These are phyloP conservation scores for Stenogyne calaminthoides DNA, from an alignment of 305 asterid species.

Conservation along the genomic window DNA sequence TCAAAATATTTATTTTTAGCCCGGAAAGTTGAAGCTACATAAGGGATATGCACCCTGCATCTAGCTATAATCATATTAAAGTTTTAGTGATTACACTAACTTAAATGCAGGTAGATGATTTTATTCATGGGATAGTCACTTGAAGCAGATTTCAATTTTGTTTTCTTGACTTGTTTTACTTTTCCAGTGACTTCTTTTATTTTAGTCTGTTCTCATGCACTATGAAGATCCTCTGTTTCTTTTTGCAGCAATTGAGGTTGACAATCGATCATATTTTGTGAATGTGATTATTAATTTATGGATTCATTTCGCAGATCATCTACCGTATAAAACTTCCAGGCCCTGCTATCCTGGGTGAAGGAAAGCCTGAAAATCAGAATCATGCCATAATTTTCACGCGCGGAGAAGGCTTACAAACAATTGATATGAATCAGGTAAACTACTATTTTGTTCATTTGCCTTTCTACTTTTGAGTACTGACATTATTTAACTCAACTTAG, in stretches of 20 bases:
- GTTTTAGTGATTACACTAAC: not conserved
- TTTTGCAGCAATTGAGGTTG: conserved; percentile 1
- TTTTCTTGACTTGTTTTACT: conserved; percentile 11
- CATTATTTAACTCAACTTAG: conserved; percentile 39
- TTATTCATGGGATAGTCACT: not conserved
- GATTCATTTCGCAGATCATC: conserved; percentile 55
- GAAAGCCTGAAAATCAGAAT: conserved; percentile 98
- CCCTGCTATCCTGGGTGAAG: conserved; percentile 94
- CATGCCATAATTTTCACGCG: conserved; percentile 98
- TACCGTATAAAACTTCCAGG: conserved; percentile 98
- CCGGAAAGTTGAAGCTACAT: conserved; percentile 2
- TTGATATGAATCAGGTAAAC: conserved; percentile 96
- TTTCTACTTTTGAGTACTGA: conserved; percentile 34
- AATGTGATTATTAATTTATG: conserved; percentile 19
- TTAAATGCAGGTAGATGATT: not conserved
- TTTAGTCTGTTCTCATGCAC: conserved; percentile 10
- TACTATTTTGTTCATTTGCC: conserved; percentile 21
- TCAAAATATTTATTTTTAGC: not conserved
- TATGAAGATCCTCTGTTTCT: conserved; percentile 12
- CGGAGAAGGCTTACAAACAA: conserved; percentile 98
- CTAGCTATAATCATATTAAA: not conserved
- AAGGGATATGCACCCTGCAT: not conserved
- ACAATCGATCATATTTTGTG: conserved; percentile 5
- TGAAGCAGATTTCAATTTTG: conserved; percentile 7
- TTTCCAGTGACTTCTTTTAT: not conserved